A percentile compares a stretch with the other conserved stretches of the same genome.
These are phyloP conservation scores for Dillenia suffruticosa DNA, from an alignment of 164 flowering plant genomes.

Conservation along the genomic window DNA sequence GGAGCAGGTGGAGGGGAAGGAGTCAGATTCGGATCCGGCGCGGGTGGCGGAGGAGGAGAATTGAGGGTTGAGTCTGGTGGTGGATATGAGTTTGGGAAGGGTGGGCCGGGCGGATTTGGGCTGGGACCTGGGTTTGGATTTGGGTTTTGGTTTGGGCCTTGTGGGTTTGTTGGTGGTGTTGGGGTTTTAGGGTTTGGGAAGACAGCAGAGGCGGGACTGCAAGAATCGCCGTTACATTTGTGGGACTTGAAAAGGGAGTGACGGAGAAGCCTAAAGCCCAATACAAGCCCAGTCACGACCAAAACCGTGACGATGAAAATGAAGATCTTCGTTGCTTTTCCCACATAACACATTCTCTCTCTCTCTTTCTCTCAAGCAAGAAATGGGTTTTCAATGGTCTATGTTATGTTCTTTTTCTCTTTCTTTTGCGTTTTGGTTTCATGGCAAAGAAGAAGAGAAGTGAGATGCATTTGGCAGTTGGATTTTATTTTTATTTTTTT, in stretches of 20 bases:
- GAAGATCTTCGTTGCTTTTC: constrained; percentile 95
- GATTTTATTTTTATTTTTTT: not conserved
- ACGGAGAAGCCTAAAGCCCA: constrained; percentile 54
- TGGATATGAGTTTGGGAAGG: not conserved
- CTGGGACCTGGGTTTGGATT: not conserved
- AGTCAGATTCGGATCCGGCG: constrained; percentile 11
- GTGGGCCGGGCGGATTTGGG: not conserved
- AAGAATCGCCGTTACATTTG: constrained; percentile 41
- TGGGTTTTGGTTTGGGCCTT: not conserved
- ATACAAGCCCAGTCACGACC: constrained; percentile 47
- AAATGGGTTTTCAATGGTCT: not conserved
- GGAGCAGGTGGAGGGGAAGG: constrained; percentile 24
- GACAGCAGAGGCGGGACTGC: constrained; percentile 12
- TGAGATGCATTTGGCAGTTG: not conserved
- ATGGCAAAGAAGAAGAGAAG: not conserved
- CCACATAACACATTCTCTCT: constrained; percentile 65
- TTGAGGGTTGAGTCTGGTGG: not conserved
- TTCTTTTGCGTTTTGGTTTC: not conserved
- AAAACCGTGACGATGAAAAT: constrained; percentile 59
- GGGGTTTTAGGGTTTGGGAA: constrained; percentile 17
- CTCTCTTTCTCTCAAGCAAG: not conserved
- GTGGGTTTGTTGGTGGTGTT: too few species aligned
- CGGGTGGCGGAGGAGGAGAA: constrained; percentile 4
- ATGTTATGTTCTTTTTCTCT: constrained; percentile 1
- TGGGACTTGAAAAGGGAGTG: constrained; percentile 32